Percentiles rank a stretch among this genome's conserved stretches.
These are phyloP conservation scores for Alternaria conjuncta DNA, from an alignment of 2,329 filamentous ascomycete species.

Conservation along the genomic window DNA sequence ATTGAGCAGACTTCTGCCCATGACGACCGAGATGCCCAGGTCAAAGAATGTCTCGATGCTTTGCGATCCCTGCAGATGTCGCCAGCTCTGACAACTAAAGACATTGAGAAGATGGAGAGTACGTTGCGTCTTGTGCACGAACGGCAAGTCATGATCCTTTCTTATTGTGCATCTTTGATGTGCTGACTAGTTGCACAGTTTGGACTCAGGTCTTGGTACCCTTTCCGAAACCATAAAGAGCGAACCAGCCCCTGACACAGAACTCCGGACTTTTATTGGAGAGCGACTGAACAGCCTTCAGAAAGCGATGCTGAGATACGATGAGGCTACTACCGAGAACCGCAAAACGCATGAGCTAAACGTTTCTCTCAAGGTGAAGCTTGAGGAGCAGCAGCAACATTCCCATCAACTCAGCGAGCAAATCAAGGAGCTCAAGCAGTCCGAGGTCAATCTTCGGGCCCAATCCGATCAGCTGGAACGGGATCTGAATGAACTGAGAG, in stretches of 20 bases:
- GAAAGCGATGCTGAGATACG: constrained; percentile 25
- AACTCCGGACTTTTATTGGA: constrained; percentile 17
- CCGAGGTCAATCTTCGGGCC: constrained; percentile 18
- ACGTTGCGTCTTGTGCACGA: constrained; percentile 32
- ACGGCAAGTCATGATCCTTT: constrained; percentile 18
- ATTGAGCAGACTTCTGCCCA: constrained; percentile 6
- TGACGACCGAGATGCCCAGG: not conserved
- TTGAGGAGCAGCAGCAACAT: constrained; percentile 24
- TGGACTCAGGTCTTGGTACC: constrained; percentile 24
- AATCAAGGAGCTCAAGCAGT: constrained; percentile 6
- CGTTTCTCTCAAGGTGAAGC: constrained; percentile 17
- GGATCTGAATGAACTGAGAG: constrained; percentile 19
- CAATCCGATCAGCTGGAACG: constrained; percentile 18
- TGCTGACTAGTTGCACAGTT: constrained; percentile 18
- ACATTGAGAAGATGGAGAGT: constrained; percentile 29
- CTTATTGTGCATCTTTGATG: not conserved
- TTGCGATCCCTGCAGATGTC: constrained; percentile 24
- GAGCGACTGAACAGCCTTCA: constrained; percentile 24
- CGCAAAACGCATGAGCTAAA: constrained; percentile 20
- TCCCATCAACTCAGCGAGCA: constrained; percentile 18
- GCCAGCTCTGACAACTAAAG: constrained; percentile 25
- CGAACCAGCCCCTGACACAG: constrained; percentile 1
- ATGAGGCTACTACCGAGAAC: constrained; percentile 24
- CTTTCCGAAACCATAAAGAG: constrained; percentile 8
- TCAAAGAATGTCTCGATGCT: constrained; percentile 25